These are phyloP conservation scores for Naganishia friedmannii DNA, from an alignment of 768 basidiomycete genomes.

Conservation along the genomic window DNA sequence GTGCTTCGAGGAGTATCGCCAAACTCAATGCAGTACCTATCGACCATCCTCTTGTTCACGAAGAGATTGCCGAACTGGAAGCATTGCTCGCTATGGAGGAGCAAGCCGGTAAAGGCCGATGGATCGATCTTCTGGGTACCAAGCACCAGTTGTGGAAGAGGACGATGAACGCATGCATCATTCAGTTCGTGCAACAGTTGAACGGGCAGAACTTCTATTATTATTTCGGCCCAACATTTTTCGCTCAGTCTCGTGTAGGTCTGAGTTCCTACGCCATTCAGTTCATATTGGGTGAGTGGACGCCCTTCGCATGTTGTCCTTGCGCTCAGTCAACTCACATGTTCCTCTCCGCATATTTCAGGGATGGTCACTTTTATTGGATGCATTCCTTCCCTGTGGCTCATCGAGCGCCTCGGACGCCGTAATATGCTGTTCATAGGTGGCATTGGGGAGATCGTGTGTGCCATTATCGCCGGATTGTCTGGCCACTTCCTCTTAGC, in stretches of 20 bases:
- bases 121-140: slow-evolving; percentile 72
- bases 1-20: slow-evolving; percentile 66
- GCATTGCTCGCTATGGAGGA: slow-evolving; percentile 69
- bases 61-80: slow-evolving; percentile 64
- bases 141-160: slow-evolving; percentile 69
- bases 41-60: slow-evolving; percentile 62
- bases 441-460: slow-evolving; percentile 60
- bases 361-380: slow-evolving; percentile 64
- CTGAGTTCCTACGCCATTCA: slow-evolving; percentile 70
- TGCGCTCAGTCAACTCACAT: slow-evolving; percentile 51
- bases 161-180: slow-evolving; percentile 54
- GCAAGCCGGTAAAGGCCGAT: slow-evolving; percentile 73
- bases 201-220: slow-evolving; percentile 67
- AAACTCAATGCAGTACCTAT: slow-evolving; percentile 64
- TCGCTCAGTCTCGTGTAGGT: slow-evolving; percentile 68
- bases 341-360: slow-evolving; percentile 58
- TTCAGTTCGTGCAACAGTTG: slow-evolving; percentile 68
- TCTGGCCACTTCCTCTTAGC: slow-evolving; percentile 70
- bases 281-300: slow-evolving; percentile 42
- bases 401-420: slow-evolving; percentile 74
- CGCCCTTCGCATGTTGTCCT: neutral
- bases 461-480: slow-evolving; percentile 58
- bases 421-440: slow-evolving; percentile 70
- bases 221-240: slow-evolving; percentile 75
- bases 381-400: slow-evolving; percentile 66